Percentiles rank a stretch among this genome's conserved stretches.
Conservation (phyloP, 306 rosid genomes). For the Begonia peltatifolia region DNA sequence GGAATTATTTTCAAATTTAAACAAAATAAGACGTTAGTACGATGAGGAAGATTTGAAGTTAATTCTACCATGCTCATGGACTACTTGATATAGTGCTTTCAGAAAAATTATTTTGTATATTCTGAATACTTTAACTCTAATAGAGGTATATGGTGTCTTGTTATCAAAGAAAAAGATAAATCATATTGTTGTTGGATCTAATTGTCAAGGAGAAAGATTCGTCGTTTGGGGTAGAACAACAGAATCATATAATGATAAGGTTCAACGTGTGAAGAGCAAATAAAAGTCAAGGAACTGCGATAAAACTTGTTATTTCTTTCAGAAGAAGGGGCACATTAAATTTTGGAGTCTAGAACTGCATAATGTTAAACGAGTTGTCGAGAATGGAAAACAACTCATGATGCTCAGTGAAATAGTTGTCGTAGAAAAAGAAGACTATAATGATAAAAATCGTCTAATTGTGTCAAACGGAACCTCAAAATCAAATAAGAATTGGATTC, state of each 20-base stretch:
- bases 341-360: no score
- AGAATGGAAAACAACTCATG: no score
- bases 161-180: constrained; percentile 1
- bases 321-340: no score
- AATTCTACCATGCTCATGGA: not conserved
- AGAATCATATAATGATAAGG: not conserved
- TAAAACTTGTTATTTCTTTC: no score
- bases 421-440: no score
- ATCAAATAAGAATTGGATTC: no score
- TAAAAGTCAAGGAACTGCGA: no score
- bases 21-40: not conserved
- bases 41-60: not conserved
- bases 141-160: not conserved
- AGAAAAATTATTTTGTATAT: not conserved
- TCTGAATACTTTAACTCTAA: not conserved
- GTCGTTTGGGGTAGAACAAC: not conserved
- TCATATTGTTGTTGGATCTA: not conserved
- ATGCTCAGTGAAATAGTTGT: no score
- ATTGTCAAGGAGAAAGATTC: not conserved
- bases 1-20: not conserved
- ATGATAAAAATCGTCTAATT: no score
- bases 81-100: not conserved
- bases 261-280: no score
- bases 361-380: no score
- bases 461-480: no score